Evolutionary conservation across 2,329 filamentous ascomycete species (phyloP), one percentile per base, ranked within the genome.

Genomic region (Calonectria fujianensis): DNA sequence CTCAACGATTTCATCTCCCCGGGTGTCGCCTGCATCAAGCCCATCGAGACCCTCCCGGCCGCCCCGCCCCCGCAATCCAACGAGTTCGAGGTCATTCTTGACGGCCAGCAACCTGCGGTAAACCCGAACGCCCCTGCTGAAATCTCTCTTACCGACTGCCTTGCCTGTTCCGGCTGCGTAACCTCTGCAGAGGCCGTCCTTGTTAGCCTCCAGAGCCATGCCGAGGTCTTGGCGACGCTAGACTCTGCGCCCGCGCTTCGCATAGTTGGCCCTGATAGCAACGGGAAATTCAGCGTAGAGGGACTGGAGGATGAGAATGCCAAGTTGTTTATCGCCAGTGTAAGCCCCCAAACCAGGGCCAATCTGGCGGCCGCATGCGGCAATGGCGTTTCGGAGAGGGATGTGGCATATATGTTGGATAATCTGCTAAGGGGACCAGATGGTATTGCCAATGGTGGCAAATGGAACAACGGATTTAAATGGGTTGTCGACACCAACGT

Each of bases 1-100:
- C 90, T 99, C 75, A 99, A 99, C 89, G 97, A 99, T 89, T 99
- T 99, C 88, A 99, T 99, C 84, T 97, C 95, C 72, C 97, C 97
- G 18, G 96, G 96, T 76, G 96, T 99, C 82, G 97, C 97, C 76
- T 99, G 97, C 87, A 98, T 99, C 86, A 98, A 99, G 83, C 97
- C 97, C 35, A 91, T 99, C 83, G 97, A 99, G 85, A 97, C 95
- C 2, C 91, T 99, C 18, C 96, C 97, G 2, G 86, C 90, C 65
- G 89, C 90, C 77, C 79, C 83, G 74, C 76, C 81, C 77, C 79
- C 80, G 75, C 80, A 79, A 68, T 76, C 81, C 76, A 85, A 88
- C 82, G 89, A 91, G 79, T 94, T 96, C 86, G 96, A 98, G 91
- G 96, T 98, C 77, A 96, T 96, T 71, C 96, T 96, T 80, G 97